phyloP scores from a whole-genome alignment of 1,284 basidiomycete species.

The Cutaneotrichosporon mucoides region DNA sequence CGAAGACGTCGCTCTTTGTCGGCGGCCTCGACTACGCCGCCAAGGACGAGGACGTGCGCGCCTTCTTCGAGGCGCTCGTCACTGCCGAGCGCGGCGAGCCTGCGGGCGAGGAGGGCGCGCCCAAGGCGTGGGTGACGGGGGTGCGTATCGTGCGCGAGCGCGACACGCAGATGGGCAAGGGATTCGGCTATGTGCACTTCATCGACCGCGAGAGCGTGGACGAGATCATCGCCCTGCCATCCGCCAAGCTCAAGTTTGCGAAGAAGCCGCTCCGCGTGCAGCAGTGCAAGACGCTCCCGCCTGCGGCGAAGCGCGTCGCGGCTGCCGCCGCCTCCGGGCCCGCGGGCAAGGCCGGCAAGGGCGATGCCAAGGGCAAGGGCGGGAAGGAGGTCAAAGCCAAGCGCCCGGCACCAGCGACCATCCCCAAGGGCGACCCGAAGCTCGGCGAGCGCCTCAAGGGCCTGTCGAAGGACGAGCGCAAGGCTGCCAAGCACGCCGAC shows the following conservation, averaged over 20 bases:
- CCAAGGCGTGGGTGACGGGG: constrained; percentile 64
- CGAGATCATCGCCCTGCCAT: constrained; percentile 73
- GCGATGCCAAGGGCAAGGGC: constrained; percentile 18
- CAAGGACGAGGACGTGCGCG: constrained; percentile 69
- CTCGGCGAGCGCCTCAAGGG: constrained; percentile 71
- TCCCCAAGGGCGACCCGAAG: constrained; percentile 69
- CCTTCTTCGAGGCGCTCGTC: constrained; percentile 56
- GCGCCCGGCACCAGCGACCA: constrained; percentile 6
- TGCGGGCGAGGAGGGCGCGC: constrained; percentile 9
- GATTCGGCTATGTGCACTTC: constrained; percentile 92
- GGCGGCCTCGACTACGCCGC: constrained; percentile 90
- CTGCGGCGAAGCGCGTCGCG: constrained; percentile 24
- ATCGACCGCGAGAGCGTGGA: constrained; percentile 79
- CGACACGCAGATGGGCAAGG: constrained; percentile 94
- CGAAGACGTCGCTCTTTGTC: constrained; percentile 82
- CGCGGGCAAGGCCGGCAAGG: background rate
- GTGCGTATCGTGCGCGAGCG: constrained; percentile 72
- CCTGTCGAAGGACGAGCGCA: constrained; percentile 79
- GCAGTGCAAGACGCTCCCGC: constrained; percentile 63
- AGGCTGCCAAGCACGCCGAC: constrained; percentile 70
- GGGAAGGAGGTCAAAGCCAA: constrained; percentile 42
- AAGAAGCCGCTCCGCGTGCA: constrained; percentile 84
- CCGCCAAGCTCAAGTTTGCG: constrained; percentile 73
- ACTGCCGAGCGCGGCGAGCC: constrained; percentile 55
- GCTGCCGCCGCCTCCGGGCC: constrained; percentile 2